A percentile compares a stretch with the other conserved stretches of the same genome.
Conservation (phyloP, 2,329 filamentous ascomycete species). For the Sphaceloma murrayae region DNA sequence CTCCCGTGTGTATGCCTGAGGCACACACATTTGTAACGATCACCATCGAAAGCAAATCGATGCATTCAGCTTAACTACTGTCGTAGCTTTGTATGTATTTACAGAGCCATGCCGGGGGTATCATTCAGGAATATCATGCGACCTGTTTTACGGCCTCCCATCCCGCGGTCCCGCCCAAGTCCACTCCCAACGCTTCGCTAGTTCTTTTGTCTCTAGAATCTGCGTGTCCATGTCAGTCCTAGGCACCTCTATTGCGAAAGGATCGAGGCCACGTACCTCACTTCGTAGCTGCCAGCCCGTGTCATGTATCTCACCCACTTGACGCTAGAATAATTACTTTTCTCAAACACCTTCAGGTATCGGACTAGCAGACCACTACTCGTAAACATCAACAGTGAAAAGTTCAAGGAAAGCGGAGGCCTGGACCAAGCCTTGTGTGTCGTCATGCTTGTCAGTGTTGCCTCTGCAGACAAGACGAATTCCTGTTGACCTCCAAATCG, state of each 20-base stretch:
- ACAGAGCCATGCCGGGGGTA: not conserved
- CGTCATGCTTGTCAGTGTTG: slow-evolving; percentile 89
- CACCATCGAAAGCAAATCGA: too few species aligned
- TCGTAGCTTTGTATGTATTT: not conserved
- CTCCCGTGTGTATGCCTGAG: not conserved
- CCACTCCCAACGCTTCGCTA: not conserved
- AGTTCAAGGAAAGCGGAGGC: slow-evolving; percentile 83
- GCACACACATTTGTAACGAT: too few species aligned
- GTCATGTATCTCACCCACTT: slow-evolving; percentile 99
- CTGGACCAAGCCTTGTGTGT: slow-evolving; percentile 96
- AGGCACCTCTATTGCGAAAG: slow-evolving; percentile 5
- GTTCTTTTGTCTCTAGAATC: not conserved
- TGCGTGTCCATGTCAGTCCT: not conserved
- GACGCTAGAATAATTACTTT: slow-evolving; percentile 96
- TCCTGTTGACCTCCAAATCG: slow-evolving; percentile 98
- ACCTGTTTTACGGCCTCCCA: too few species aligned
- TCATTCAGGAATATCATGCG: too few species aligned
- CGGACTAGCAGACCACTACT: slow-evolving; percentile 84
- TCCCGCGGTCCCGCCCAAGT: too few species aligned
- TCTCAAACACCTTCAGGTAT: slow-evolving; percentile 98
- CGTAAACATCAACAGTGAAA: slow-evolving; percentile 95
- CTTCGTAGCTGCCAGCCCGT: slow-evolving; percentile 92
- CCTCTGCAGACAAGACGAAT: slow-evolving; percentile 89
- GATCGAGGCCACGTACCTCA: slow-evolving; percentile 51
- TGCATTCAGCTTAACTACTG: too few species aligned